Evolutionary conservation across 139 green algal genomes (phyloP), one percentile per base, ranked within the genome.

Genomic region (Volvox reticuliferus): DNA sequence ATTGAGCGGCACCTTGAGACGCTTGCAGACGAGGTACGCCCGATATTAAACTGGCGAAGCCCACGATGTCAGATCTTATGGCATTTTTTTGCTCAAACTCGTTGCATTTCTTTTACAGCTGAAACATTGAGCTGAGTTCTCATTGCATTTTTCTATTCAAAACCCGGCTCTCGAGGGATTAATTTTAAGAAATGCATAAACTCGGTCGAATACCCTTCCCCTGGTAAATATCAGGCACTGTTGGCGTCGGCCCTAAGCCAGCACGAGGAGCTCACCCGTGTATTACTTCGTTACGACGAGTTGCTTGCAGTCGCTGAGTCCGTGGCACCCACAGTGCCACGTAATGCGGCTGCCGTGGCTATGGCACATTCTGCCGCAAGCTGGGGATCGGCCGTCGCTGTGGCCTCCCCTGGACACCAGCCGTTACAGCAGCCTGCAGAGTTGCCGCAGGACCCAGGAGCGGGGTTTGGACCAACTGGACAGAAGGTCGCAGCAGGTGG

Each of bases 211-310:
- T 55, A 9, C 44, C 44, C 5, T 55, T 55, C 9, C 5, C 44
- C 44, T 55, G 44, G 44, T 55, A 9, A 55, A 55, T 55, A 55
- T 28, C 87, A 91, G 87, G 76, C 87, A 28, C 75, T 91, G 14
- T 9, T 91, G 75, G 61, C 76, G 2, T 77, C 76, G 1, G 87
- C 87, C 17, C 16, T 91, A 0, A 36, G 20, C 33, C 87, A 91
- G 61, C 87, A 91, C 76, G 87, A 91, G 87, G 87, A 91, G 76
- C 76, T 91, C 19, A 61, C 3, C 44, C 76, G 76, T 0, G 87
- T 91, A 35, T 77, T 91, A 62, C 21, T 1, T 24, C 87, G 87
- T n/a, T 79, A 91, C 76, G 76, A 91, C 37, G 76, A 91, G 62
- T 75, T 91, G 87, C 87, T 91, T 33, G 87, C 61, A 24, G 76